Evolutionary conservation across 306 rosid species (phyloP), one percentile per base, ranked within the genome.

Genomic region (Corylus heterophylla): DNA sequence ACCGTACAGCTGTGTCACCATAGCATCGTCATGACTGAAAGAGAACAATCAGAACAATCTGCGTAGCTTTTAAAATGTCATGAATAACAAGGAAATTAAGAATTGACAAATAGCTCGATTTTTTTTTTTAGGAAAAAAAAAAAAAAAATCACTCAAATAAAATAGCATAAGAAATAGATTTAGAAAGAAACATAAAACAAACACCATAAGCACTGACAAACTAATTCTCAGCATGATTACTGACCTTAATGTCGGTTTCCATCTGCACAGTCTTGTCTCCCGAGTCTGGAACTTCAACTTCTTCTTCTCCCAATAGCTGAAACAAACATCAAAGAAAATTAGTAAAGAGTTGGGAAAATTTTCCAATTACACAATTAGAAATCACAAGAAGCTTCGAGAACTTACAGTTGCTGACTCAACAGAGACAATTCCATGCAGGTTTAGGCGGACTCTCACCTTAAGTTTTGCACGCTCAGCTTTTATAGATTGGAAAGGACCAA

Each of bases 271-370:
- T 88, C 80, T 90, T 92, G 51, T 95, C 98, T 77, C 90, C 94
- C 1, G 85, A 71, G 80, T 91, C 98, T 0, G 91, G 82, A 29
- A 75, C 59, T 77, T 95, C 97, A 79, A 87, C 55, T 47, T 92
- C 97, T 83, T 92, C 98, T 86, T 93, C 99, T 75, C 93, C 99
- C 81, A 95, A 37, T 9, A 91, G 96, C 99, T 95, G 76, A 44
- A 83, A 25, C 52, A 76, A 39, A 49, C 42, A 64, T 25, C 54
- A 56, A 35, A 72, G 74, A 79, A 74, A n/a, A 17, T 25, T 82
- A 48, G 2, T 10, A 44, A 54, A 16, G n/a, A 63, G 44, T 22
- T 39, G 56, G 39, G 16, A 49, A 27, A 73, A 7, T 55, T 3
- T 1, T 58, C n/a, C 35, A 74, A 49, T 8, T 13, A 56, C 35